A percentile compares a stretch with the other conserved stretches of the same genome.
phyloP scores from a whole-genome alignment of 2,329 filamentous ascomycete species.

The Scolecobasidium constrictum region DNA sequence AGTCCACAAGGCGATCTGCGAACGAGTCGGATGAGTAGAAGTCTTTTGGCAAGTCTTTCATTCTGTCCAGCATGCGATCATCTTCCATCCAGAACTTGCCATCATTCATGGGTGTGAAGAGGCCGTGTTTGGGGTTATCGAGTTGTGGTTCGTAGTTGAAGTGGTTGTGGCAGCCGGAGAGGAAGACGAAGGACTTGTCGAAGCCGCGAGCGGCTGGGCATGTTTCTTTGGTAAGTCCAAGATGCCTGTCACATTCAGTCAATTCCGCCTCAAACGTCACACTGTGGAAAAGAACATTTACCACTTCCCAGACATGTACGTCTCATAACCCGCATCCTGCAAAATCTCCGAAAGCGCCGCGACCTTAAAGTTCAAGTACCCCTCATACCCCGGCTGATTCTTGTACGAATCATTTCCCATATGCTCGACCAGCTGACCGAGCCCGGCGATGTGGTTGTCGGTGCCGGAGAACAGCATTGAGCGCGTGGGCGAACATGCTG shows the following conservation, averaged over 20 bases:
- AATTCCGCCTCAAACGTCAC: conserved; percentile 12
- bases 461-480: conserved; percentile 59
- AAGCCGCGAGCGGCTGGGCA: conserved; percentile 48
- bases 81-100: conserved; percentile 11
- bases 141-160: conserved; percentile 42
- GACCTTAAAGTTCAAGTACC: conserved; percentile 27
- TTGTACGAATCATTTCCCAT: too few species aligned
- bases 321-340: conserved; percentile 47
- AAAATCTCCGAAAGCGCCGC: conserved; percentile 48
- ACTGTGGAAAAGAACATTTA: too few species aligned
- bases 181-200: conserved; percentile 46
- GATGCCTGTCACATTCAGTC: too few species aligned
- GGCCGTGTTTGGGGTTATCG: conserved; percentile 14
- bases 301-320: conserved; percentile 52
- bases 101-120: conserved; percentile 10
- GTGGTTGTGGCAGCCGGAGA: conserved; percentile 50
- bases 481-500: conserved; percentile 53
- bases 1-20: conserved; percentile 19
- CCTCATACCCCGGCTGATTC: too few species aligned
- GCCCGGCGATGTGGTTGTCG: conserved; percentile 23
- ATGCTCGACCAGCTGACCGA: background rate
- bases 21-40: background rate
- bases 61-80: conserved; percentile 8
- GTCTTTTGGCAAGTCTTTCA: conserved; percentile 24
- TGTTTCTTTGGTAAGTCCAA: conserved; percentile 32